Percentiles rank a stretch among this genome's conserved stretches.
These are phyloP conservation scores for Ophiostoma populinum DNA, from an alignment of 2,329 filamentous ascomycete species.

Conservation along the genomic window DNA sequence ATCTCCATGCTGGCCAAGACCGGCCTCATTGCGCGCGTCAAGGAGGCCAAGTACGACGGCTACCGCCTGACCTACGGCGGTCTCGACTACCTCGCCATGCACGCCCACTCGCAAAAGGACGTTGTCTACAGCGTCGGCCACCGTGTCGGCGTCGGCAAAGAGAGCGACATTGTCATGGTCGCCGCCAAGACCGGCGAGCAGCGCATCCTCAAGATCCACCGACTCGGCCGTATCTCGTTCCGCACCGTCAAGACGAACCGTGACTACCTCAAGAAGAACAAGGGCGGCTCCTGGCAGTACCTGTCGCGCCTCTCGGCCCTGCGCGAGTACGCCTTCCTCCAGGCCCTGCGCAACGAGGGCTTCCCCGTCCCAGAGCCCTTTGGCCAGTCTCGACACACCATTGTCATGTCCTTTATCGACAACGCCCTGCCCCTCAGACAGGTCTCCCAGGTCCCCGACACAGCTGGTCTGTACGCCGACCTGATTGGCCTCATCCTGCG, in stretches of 20 bases:
- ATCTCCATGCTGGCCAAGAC: constrained; percentile 88
- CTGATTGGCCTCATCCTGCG: constrained; percentile 73
- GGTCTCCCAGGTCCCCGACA: constrained; percentile 67
- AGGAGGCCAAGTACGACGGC: constrained; percentile 94
- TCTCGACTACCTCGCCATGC: constrained; percentile 90
- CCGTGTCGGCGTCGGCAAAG: constrained; percentile 90
- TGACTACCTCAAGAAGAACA: constrained; percentile 69
- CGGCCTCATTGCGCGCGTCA: constrained; percentile 77
- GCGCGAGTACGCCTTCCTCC: constrained; percentile 93
- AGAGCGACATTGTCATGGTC: constrained; percentile 92
- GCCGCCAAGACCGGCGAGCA: constrained; percentile 64
- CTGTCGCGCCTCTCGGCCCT: constrained; percentile 81
- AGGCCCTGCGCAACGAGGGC: constrained; percentile 62
- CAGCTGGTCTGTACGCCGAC: constrained; percentile 76
- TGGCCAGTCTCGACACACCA: constrained; percentile 80
- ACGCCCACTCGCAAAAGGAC: constrained; percentile 66
- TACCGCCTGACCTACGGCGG: constrained; percentile 95
- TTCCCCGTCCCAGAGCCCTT: constrained; percentile 83
- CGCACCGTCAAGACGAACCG: constrained; percentile 89
- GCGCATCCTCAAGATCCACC: constrained; percentile 84
- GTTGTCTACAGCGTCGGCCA: constrained; percentile 83
- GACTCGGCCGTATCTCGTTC: constrained; percentile 89
- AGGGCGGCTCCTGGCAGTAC: constrained; percentile 88
- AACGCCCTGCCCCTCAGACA: constrained; percentile 85
- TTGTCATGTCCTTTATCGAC: constrained; percentile 89